phyloP scores from a whole-genome alignment of 768 basidiomycete genomes.

The Jaapia argillacea region DNA sequence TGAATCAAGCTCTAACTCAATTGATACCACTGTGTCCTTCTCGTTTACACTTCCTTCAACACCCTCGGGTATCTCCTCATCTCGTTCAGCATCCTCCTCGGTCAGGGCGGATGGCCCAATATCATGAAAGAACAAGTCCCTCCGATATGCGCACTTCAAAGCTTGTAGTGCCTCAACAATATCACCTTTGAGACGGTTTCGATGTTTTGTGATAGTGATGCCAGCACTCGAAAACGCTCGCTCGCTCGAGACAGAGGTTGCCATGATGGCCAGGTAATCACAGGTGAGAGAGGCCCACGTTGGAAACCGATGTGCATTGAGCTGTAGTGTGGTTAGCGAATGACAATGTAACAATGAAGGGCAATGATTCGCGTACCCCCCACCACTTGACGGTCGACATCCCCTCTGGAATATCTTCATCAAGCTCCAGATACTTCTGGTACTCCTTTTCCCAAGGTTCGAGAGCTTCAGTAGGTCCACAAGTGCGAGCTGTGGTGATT shows the following conservation, averaged over 20 bases:
- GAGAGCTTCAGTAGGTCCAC: too few relatives aligned
- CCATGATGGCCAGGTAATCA: slow-evolving; percentile 29
- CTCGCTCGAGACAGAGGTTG: slow-evolving; percentile 27
- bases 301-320: slow-evolving; percentile 17
- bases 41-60: too few relatives aligned
- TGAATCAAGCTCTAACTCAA: too few relatives aligned
- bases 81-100: too few relatives aligned
- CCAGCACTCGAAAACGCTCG: slow-evolving; percentile 29
- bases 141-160: slow-evolving; percentile 12
- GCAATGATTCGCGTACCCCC: slow-evolving; percentile 19
- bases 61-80: too few relatives aligned
- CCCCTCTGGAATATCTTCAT: slow-evolving; percentile 10
- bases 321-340: neutral
- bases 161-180: slow-evolving; percentile 17
- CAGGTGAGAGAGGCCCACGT: slow-evolving; percentile 25
- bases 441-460: slow-evolving; percentile 16
- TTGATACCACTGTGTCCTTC: too few relatives aligned
- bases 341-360: neutral
- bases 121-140: slow-evolving; percentile 12
- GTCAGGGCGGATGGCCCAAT: too few relatives aligned
- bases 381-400: slow-evolving; percentile 21
- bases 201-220: slow-evolving; percentile 23
- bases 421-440: slow-evolving; percentile 12
- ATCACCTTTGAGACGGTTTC: slow-evolving; percentile 13
- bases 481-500: too few relatives aligned